Percentiles rank a stretch among this genome's conserved stretches.
Conservation (phyloP, 2,329 filamentous ascomycete genomes). For the Lachnellula cervina region DNA sequence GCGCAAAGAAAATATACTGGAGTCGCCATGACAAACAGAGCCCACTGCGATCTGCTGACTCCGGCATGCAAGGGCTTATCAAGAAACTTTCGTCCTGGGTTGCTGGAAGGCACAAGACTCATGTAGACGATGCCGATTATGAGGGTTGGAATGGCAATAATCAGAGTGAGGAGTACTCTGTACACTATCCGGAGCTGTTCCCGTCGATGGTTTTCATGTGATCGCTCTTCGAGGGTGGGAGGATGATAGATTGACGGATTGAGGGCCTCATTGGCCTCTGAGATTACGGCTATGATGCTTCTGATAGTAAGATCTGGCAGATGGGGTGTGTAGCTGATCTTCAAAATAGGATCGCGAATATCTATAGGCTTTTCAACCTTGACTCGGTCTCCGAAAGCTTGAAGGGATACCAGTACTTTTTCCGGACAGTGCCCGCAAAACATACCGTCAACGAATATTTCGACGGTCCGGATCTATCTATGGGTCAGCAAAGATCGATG, state of each 20-base stretch:
- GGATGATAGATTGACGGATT: conserved; percentile 69
- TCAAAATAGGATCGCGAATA: conserved; percentile 60
- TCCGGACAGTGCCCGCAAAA: conserved; percentile 69
- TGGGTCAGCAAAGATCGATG: too few species aligned
- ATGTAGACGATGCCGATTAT: conserved; percentile 88
- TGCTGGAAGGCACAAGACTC: conserved; percentile 63
- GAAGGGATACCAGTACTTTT: conserved; percentile 50
- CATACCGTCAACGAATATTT: conserved; percentile 65
- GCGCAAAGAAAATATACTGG: conserved; percentile 84
- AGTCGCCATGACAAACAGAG: conserved; percentile 75
- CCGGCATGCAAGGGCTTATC: conserved; percentile 68
- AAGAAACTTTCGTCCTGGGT: conserved; percentile 57
- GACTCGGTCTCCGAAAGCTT: conserved; percentile 43
- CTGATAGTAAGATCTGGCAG: conserved; percentile 70
- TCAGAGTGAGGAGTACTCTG: conserved; percentile 64
- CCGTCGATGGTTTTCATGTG: conserved; percentile 63
- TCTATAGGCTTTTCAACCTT: conserved; percentile 52
- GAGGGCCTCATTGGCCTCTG: conserved; percentile 61
- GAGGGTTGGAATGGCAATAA: conserved; percentile 76
- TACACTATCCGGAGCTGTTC: conserved; percentile 65
- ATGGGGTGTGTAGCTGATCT: conserved; percentile 64
- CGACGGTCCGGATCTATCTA: conserved; percentile 38
- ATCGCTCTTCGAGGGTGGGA: conserved; percentile 77
- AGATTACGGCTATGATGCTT: conserved; percentile 64
- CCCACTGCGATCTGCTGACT: conserved; percentile 71